Evolutionary conservation across 208 protist species (phyloP).

Genomic region (Spongospora subterranea): DNA sequence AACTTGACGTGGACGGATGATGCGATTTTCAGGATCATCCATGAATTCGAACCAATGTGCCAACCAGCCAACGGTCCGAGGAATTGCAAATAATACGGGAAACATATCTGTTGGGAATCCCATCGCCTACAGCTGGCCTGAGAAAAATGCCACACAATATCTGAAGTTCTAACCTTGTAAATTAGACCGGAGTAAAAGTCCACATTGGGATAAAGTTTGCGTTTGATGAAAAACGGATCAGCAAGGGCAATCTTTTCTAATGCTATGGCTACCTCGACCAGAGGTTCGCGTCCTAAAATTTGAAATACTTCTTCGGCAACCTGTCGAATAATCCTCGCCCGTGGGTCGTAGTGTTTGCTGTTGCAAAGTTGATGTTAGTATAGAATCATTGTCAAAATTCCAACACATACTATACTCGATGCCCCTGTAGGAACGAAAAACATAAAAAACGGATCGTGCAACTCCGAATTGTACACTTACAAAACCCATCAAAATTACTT

Average conservation of each 20-base stretch:
- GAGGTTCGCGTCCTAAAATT: conserved; percentile 62
- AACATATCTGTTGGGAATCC: conserved; percentile 79
- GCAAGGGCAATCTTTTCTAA: conserved; percentile 76
- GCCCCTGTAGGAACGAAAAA: neutral
- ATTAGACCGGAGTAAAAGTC: conserved; percentile 77
- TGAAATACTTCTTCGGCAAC: conserved; percentile 61
- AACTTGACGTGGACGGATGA: conserved; percentile 70
- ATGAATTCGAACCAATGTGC: conserved; percentile 74
- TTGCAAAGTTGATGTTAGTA: neutral
- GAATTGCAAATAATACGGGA: conserved; percentile 81
- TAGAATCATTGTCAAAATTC: neutral
- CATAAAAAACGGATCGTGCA: neutral
- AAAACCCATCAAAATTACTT: conserved; percentile 46
- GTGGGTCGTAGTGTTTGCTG: conserved; percentile 78
- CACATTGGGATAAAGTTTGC: conserved; percentile 82
- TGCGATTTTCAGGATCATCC: conserved; percentile 68
- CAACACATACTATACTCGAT: conserved; percentile 42
- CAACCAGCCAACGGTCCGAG: conserved; percentile 74
- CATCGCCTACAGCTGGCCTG: conserved; percentile 56
- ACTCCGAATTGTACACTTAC: neutral
- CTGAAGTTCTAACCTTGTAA: conserved; percentile 60
- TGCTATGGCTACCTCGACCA: conserved; percentile 76
- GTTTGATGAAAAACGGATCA: conserved; percentile 78
- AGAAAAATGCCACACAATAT: neutral
- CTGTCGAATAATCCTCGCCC: conserved; percentile 75